Conservation (phyloP, 768 basidiomycete genomes). For the Boletus eberwhitei region DNA sequence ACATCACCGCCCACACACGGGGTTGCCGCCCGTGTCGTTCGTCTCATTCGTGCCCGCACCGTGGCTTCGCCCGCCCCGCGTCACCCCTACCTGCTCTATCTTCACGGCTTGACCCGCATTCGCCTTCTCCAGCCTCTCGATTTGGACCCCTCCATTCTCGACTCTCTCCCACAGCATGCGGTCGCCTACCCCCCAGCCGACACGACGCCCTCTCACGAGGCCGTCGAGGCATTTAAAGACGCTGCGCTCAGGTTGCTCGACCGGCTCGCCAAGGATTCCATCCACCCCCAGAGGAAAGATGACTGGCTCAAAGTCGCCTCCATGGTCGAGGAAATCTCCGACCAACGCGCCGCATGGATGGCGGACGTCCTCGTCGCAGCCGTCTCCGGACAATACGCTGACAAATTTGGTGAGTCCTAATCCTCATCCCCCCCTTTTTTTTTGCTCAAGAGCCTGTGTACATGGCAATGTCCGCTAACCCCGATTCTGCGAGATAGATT, state of each 20-base stretch:
- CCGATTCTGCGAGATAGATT: constrained; percentile 37
- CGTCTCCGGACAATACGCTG: constrained; percentile 57
- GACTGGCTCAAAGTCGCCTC: constrained; percentile 64
- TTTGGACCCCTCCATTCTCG: constrained; percentile 25
- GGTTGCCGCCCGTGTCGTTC: constrained; percentile 66
- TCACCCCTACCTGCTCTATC: constrained; percentile 64
- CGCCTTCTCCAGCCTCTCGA: constrained; percentile 45
- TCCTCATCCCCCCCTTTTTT: not conserved
- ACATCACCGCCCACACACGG: constrained; percentile 51
- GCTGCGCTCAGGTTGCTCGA: constrained; percentile 66
- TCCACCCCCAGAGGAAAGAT: constrained; percentile 52
- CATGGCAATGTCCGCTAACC: constrained; percentile 1
- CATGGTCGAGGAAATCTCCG: constrained; percentile 71
- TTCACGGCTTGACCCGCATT: constrained; percentile 70
- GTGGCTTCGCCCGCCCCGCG: constrained; percentile 30
- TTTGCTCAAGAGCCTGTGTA: not conserved
- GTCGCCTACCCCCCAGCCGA: constrained; percentile 46
- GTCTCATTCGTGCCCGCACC: constrained; percentile 63
- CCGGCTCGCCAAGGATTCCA: constrained; percentile 46
- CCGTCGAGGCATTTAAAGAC: constrained; percentile 64
- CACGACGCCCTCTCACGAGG: constrained; percentile 47
- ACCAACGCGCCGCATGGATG: constrained; percentile 65
- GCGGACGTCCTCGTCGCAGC: constrained; percentile 69
- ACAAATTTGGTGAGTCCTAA: constrained; percentile 60
- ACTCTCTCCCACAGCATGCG: constrained; percentile 37